Percentiles rank a stretch among this genome's conserved stretches.
Evolutionary conservation across 331 rosid species (phyloP).

Genomic region (Malus hybrid): DNA sequence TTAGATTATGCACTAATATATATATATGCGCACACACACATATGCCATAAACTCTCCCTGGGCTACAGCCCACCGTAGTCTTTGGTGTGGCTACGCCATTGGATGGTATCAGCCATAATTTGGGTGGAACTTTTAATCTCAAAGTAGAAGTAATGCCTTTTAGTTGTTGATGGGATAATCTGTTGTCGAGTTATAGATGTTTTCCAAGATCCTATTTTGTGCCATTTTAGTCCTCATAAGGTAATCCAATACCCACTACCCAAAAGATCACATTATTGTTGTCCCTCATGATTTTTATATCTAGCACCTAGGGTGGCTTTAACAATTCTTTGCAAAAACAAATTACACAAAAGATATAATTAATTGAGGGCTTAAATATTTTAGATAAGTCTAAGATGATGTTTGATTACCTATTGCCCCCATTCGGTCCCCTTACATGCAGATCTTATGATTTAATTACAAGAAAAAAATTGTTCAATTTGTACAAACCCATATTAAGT

Average conservation of each 20-base stretch:
- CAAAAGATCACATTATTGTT: slow-evolving; percentile 10
- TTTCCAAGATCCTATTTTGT: slow-evolving; percentile 14
- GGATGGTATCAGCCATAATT: too few species aligned
- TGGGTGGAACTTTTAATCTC: not conserved
- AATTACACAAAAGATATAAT: not conserved
- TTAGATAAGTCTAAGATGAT: not conserved
- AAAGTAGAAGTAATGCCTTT: not conserved
- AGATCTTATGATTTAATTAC: not conserved
- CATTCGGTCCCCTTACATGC: not conserved
- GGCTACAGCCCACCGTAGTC: too few species aligned
- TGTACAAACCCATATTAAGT: too few species aligned
- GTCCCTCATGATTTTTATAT: not conserved
- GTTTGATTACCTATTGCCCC: not conserved
- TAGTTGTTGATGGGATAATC: not conserved
- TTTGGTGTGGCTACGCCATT: too few species aligned
- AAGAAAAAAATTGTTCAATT: too few species aligned
- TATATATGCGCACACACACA: too few species aligned
- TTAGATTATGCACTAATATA: too few species aligned
- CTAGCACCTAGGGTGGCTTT: not conserved
- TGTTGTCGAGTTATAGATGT: not conserved
- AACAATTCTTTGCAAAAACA: slow-evolving; percentile 3
- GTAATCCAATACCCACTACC: slow-evolving; percentile 25
- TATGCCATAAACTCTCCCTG: too few species aligned
- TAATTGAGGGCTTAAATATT: not conserved
- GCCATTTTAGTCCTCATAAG: slow-evolving; percentile 13